Percentiles rank a stretch among this genome's conserved stretches.
Evolutionary conservation across 495 filamentous ascomycete species (phyloP).

Genomic region (Podospora comata): DNA sequence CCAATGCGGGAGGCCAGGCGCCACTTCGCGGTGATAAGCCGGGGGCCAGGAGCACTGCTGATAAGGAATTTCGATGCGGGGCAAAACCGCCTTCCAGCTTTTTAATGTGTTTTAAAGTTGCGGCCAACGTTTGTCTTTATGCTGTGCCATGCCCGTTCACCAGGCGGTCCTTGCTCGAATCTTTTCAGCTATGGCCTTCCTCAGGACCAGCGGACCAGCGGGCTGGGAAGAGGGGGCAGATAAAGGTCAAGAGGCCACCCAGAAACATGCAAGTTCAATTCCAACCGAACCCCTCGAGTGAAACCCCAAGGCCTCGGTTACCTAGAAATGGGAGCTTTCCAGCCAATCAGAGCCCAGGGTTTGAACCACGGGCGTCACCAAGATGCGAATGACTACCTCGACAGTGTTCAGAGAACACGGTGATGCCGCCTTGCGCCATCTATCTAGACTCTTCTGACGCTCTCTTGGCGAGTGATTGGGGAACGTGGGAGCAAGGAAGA

Average conservation of each 20-base stretch:
- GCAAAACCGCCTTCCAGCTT: not conserved
- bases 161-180: not conserved
- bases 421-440: not conserved
- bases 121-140: not conserved
- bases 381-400: not conserved
- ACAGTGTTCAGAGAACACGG: not conserved
- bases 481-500: not conserved
- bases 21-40: not conserved
- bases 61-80: not conserved
- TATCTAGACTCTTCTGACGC: not conserved
- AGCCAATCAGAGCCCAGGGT: not conserved
- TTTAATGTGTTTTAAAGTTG: not conserved
- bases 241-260: not conserved
- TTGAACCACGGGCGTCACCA: not conserved
- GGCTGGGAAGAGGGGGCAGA: not conserved
- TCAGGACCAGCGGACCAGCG: not conserved
- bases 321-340: not conserved
- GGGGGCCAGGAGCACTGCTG: not conserved
- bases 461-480: not conserved
- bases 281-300: not conserved
- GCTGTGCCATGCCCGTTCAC: not conserved
- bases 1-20: not conserved
- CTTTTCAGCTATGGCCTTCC: not conserved
- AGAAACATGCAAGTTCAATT: not conserved
- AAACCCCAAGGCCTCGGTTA: not conserved